A percentile compares a stretch with the other conserved stretches of the same genome.
Evolutionary conservation across 495 filamentous ascomycete genomes (phyloP).

Genomic region (Staphylotrichum tortipilum): DNA sequence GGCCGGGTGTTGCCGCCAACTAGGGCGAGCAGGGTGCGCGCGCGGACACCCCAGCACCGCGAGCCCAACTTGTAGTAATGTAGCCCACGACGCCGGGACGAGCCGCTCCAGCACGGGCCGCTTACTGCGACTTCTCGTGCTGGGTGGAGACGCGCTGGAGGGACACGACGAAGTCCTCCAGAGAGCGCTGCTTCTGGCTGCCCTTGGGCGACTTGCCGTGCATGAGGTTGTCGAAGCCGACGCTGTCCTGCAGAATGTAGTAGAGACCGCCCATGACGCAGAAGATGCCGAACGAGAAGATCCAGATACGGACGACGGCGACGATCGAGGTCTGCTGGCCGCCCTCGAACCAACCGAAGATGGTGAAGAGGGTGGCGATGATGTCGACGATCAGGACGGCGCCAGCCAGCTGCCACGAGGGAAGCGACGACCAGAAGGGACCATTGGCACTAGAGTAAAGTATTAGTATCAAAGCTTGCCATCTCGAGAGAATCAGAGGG

Average conservation of each 20-base stretch:
- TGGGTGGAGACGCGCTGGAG: slow-evolving; percentile 78
- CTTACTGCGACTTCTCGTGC: slow-evolving; percentile 67
- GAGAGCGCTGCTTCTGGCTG: slow-evolving; percentile 60
- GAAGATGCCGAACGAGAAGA: slow-evolving; percentile 81
- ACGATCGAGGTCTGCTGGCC: slow-evolving; percentile 60
- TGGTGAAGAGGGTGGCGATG: slow-evolving; percentile 70
- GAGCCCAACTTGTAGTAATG: not conserved
- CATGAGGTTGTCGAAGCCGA: slow-evolving; percentile 82
- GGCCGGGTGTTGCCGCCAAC: slow-evolving; percentile 10
- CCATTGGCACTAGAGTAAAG: slow-evolving; percentile 53
- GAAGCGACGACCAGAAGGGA: slow-evolving; percentile 75
- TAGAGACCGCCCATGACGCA: slow-evolving; percentile 49
- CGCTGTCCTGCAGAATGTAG: slow-evolving; percentile 67
- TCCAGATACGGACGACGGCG: slow-evolving; percentile 77
- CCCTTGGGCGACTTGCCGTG: slow-evolving; percentile 75
- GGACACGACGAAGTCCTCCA: slow-evolving; percentile 82
- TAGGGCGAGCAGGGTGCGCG: not conserved
- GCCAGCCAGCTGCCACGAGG: slow-evolving; percentile 69
- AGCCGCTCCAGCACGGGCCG: slow-evolving; percentile 9
- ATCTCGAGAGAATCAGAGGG: not conserved
- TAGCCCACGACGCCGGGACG: not conserved
- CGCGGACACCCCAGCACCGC: slow-evolving; percentile 2
- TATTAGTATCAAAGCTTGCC: slow-evolving; percentile 2
- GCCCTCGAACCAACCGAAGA: slow-evolving; percentile 69
- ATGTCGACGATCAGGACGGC: slow-evolving; percentile 76